A percentile compares a stretch with the other conserved stretches of the same genome.
Conservation (phyloP, 2,329 filamentous ascomycete species). For the Aureobasidium zeae region DNA sequence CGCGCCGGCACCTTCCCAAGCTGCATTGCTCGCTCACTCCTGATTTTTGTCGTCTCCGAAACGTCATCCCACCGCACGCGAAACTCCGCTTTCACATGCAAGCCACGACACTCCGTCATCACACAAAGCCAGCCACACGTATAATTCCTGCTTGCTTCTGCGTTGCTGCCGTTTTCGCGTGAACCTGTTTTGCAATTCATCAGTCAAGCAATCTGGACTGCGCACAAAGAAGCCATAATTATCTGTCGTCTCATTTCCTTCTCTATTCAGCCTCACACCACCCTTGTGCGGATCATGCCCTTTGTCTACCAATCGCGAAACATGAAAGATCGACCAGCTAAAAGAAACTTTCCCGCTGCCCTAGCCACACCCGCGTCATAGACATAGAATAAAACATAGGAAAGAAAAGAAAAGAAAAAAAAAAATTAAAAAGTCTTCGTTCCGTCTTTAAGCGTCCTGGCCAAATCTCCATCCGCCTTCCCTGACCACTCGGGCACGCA, state of each 20-base stretch:
- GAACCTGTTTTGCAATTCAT: no score
- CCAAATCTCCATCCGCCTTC: conserved; percentile 77
- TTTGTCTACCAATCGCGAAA: conserved; percentile 10
- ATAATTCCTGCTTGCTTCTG: no score
- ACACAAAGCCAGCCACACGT: no score
- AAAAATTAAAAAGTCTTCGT: conserved; percentile 10
- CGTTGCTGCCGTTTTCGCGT: no score
- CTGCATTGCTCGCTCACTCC: no score
- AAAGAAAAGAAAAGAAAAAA: neutral
- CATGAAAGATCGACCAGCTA: conserved; percentile 13
- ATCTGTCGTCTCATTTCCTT: no score
- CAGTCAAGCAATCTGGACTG: no score
- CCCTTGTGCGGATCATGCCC: no score
- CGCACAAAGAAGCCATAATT: no score
- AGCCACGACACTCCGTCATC: no score
- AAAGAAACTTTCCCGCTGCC: conserved; percentile 4
- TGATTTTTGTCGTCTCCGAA: conserved; percentile 14
- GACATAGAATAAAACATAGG: no score
- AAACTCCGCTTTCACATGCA: conserved; percentile 10
- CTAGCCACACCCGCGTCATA: neutral
- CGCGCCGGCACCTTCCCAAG: conserved; percentile 2
- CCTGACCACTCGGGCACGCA: conserved; percentile 66
- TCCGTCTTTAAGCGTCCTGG: conserved; percentile 7
- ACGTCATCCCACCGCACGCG: conserved; percentile 8
- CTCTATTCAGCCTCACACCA: no score